Conservation (phyloP, 2,329 filamentous ascomycete species). For the Fusarium buxicola region DNA sequence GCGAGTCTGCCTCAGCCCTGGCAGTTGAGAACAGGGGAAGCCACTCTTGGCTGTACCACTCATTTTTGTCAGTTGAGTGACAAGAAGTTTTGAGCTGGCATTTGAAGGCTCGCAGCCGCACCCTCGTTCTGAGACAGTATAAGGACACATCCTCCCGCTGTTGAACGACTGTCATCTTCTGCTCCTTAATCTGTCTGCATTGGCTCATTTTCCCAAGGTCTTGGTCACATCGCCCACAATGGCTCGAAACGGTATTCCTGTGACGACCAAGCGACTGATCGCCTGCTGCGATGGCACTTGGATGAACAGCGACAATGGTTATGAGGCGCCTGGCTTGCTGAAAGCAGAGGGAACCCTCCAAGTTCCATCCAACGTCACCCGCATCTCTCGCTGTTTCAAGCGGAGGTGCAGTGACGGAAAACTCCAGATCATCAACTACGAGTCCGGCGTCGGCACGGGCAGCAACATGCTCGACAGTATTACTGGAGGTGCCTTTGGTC, state of each 20-base stretch:
- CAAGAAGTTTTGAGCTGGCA: constrained; percentile 15
- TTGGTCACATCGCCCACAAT: constrained; percentile 8
- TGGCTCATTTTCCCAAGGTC: neutral
- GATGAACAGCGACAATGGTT: constrained; percentile 65
- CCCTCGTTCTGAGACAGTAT: neutral
- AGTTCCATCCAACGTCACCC: constrained; percentile 70
- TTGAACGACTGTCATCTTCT: neutral
- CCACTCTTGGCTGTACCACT: constrained; percentile 37
- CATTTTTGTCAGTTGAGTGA: constrained; percentile 31
- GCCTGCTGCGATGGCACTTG: constrained; percentile 66
- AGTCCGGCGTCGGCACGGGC: constrained; percentile 69
- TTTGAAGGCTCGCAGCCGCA: constrained; percentile 3
- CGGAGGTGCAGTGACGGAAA: constrained; percentile 62
- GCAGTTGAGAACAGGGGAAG: constrained; percentile 30
- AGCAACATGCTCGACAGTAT: constrained; percentile 62
- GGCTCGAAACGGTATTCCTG: constrained; percentile 7
- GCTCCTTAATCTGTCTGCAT: neutral
- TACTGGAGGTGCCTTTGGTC: constrained; percentile 66
- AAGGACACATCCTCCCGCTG: neutral
- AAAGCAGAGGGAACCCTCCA: constrained; percentile 57
- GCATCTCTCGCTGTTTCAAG: constrained; percentile 68
- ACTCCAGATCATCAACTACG: constrained; percentile 70
- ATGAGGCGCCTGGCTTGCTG: constrained; percentile 53
- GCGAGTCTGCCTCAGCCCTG: constrained; percentile 28
- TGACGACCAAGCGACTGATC: constrained; percentile 58